Evolutionary conservation across 108 stramenopile species (phyloP).

Genomic region (Halocafeteria seosinensis): DNA sequence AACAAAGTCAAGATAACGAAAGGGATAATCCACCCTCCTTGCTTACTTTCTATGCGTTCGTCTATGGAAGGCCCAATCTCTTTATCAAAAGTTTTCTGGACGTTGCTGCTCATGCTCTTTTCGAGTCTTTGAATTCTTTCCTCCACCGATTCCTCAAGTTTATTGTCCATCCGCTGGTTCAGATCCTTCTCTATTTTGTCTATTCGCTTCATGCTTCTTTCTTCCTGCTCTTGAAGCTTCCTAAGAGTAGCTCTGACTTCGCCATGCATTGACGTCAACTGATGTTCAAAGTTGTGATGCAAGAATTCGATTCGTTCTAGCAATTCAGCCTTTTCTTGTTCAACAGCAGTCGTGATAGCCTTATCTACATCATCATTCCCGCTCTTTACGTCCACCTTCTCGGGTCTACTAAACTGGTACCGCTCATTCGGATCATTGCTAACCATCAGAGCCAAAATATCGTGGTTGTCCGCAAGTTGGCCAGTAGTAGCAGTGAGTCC

Average conservation of each 20-base stretch:
- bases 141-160: too few relatives aligned
- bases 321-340: neutral
- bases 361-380: slow-evolving; percentile 1
- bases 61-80: too few relatives aligned
- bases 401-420: neutral
- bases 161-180: too few relatives aligned
- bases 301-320: neutral
- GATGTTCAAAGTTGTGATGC: slow-evolving; percentile 23
- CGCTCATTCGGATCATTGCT: neutral
- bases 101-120: too few relatives aligned
- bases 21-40: too few relatives aligned
- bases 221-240: slow-evolving; percentile 21
- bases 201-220: too few relatives aligned
- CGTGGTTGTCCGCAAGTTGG: slow-evolving; percentile 53
- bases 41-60: too few relatives aligned
- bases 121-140: too few relatives aligned
- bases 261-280: slow-evolving; percentile 7
- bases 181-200: too few relatives aligned
- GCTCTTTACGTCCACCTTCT: neutral
- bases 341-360: neutral
- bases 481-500: slow-evolving; percentile 43
- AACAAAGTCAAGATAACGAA: too few relatives aligned
- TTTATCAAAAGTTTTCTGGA: too few relatives aligned
- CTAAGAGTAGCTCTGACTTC: slow-evolving; percentile 11
- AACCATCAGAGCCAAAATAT: slow-evolving; percentile 28